Evolutionary conservation across 2,329 filamentous ascomycete species (phyloP), one percentile per base, ranked within the genome.

Genomic region (Harringtonia lauricola): DNA sequence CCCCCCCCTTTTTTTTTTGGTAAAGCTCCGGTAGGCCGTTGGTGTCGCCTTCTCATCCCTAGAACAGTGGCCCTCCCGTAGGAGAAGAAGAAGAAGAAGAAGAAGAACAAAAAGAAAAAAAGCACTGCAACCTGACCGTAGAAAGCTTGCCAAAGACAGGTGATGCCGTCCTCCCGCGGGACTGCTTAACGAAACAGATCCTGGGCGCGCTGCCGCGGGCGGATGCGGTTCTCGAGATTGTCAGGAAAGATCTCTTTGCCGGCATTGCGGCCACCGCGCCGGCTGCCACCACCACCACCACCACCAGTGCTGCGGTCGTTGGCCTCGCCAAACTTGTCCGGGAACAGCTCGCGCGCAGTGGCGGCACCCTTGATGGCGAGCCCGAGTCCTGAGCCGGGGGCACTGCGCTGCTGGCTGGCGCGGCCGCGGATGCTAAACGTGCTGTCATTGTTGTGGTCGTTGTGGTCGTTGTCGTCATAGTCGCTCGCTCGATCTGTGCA

Each of bases 221-320:
- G 68, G 14, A 73, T 69, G 49, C 78, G 67, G 2, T 74, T 75
- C 42, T 76, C 72, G 22, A 78, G 55, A 49, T 66, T 77, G 47
- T 78, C 72, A 2, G 72, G 70, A 54, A 87, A 84, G 15, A 86
- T 60, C 56, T 88, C 83, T 60, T 84, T 86, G 40, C 76, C 77
- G 2, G 71, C 62, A 55, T 86, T 85, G 51, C 34, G 22, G 2
- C 43, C 33, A 8, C 40, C 15, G n/a, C n/a, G n/a, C n/a, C n/a
- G n/a, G n/a, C n/a, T n/a, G n/a, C n/a, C n/a, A n/a, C n/a, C n/a
- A n/a, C n/a, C n/a, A n/a, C n/a, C n/a, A n/a, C n/a, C n/a, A n/a
- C n/a, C n/a, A n/a, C n/a, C n/a, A 14, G 18, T 26, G 39, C 36
- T 34, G 28, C 41, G 15, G 35, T 26, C 13, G 31, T 21, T 26